Conservation (phyloP, 768 basidiomycete genomes). For the Rhizopogon roseolus region DNA sequence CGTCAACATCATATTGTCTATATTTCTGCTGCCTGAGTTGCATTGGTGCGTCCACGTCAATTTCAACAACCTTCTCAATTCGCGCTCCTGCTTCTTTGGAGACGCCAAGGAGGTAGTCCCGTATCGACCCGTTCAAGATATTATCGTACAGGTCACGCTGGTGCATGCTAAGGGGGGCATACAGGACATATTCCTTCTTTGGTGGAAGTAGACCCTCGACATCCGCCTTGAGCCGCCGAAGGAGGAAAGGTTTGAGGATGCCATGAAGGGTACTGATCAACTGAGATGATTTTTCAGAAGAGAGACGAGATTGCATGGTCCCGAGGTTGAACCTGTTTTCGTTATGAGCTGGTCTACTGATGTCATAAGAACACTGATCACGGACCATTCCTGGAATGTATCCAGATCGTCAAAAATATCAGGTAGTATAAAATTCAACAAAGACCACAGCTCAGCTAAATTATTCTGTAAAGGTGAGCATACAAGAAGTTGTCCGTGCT, state of each 20-base stretch:
- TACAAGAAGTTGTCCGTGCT: not conserved
- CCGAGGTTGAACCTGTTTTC: conserved; percentile 65
- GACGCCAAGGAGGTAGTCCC: conserved; percentile 51
- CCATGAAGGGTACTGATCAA: conserved; percentile 80
- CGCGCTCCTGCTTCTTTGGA: conserved; percentile 20
- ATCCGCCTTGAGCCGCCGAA: conserved; percentile 88
- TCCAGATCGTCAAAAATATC: conserved; percentile 89
- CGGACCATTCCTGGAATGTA: conserved; percentile 85
- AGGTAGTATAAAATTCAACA: conserved; percentile 94
- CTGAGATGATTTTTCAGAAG: conserved; percentile 52
- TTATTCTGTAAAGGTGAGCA: conserved; percentile 67
- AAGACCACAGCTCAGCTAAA: conserved; percentile 88
- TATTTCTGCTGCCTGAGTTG: conserved; percentile 30
- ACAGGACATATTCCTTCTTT: conserved; percentile 92
- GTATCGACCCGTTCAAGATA: conserved; percentile 66
- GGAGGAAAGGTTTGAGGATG: conserved; percentile 92
- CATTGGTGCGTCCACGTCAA: conserved; percentile 28
- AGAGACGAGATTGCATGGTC: conserved; percentile 51
- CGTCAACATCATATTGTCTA: conserved; percentile 49
- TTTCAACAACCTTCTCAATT: conserved; percentile 13
- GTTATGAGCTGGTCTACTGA: not conserved
- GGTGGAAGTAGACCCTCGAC: conserved; percentile 76
- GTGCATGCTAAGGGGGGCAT: conserved; percentile 77
- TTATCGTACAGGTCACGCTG: conserved; percentile 87
- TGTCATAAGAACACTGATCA: conserved; percentile 1